phyloP scores from a whole-genome alignment of 352 stramenopile genomes.

The Globisporangium uncinulatum region DNA sequence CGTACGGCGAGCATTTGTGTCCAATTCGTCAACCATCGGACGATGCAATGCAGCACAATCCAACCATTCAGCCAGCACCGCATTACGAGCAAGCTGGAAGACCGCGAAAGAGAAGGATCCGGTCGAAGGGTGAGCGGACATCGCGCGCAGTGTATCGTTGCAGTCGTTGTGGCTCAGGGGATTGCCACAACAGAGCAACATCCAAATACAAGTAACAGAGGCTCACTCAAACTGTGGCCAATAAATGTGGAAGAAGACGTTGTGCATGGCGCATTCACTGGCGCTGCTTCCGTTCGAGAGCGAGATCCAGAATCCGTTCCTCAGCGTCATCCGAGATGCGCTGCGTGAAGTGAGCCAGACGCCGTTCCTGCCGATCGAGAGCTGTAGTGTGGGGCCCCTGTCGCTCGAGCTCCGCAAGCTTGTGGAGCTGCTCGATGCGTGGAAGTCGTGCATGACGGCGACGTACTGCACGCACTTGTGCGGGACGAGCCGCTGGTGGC shows the following conservation, averaged over 20 bases:
- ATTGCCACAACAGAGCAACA: no score
- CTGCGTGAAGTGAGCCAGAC: slow-evolving; percentile 50
- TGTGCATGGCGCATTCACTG: slow-evolving; percentile 30
- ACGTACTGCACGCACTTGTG: slow-evolving; percentile 6
- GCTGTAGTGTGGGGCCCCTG: neutral
- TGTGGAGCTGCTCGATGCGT: slow-evolving; percentile 42
- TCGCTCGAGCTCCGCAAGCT: slow-evolving; percentile 16
- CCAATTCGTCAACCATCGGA: neutral
- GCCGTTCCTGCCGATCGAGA: slow-evolving; percentile 34
- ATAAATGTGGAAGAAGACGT: no score
- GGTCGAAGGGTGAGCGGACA: neutral
- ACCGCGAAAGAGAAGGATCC: neutral
- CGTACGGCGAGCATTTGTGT: neutral
- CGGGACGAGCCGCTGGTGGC: slow-evolving; percentile 18
- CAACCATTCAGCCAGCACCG: neutral
- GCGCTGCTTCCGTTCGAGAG: slow-evolving; percentile 59
- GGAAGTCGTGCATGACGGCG: slow-evolving; percentile 21
- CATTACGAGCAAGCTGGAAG: slow-evolving; percentile 1
- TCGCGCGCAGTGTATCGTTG: neutral
- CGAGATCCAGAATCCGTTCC: slow-evolving; percentile 70
- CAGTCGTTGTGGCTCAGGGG: no score
- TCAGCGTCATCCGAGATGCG: slow-evolving; percentile 44
- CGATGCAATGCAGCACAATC: neutral
- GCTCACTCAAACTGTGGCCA: no score
- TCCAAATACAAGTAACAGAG: no score